Percentiles rank a stretch among this genome's conserved stretches.
Evolutionary conservation across 2,329 filamentous ascomycete species (phyloP).

Genomic region (Neopestalotiopsis rosae): DNA sequence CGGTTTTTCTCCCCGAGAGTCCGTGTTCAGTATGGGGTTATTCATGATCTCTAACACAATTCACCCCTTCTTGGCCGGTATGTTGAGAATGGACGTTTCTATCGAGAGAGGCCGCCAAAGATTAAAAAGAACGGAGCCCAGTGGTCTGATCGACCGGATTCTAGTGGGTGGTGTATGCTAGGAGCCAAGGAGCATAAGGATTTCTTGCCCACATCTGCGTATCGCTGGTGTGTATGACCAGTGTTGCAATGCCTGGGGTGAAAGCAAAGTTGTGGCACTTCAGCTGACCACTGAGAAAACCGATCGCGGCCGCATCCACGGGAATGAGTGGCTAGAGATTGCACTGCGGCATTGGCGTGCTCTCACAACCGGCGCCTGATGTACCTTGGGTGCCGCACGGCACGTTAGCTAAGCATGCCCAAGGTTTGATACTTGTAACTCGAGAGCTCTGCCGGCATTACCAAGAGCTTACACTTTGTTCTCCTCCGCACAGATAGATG

Average conservation of each 20-base stretch:
- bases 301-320: neutral
- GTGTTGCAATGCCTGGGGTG: constrained; percentile 1
- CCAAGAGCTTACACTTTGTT: neutral
- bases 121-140: neutral
- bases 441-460: neutral
- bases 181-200: neutral
- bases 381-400: neutral
- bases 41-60: neutral
- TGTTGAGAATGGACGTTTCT: neutral
- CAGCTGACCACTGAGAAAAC: neutral
- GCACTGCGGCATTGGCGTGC: neutral
- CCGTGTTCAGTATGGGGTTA: neutral
- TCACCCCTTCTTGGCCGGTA: neutral
- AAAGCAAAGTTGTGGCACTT: constrained; percentile 6
- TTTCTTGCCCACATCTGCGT: neutral
- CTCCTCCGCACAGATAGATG: neutral
- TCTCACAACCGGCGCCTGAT: neutral
- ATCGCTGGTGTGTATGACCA: constrained; percentile 4
- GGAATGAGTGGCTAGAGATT: neutral
- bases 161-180: neutral
- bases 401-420: constrained; percentile 2
- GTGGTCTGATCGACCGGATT: neutral
- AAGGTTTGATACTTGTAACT: neutral
- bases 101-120: neutral
- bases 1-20: neutral